These are phyloP conservation scores for Stropharia rugosoannulata DNA, from an alignment of 768 basidiomycete genomes.

Conservation along the genomic window DNA sequence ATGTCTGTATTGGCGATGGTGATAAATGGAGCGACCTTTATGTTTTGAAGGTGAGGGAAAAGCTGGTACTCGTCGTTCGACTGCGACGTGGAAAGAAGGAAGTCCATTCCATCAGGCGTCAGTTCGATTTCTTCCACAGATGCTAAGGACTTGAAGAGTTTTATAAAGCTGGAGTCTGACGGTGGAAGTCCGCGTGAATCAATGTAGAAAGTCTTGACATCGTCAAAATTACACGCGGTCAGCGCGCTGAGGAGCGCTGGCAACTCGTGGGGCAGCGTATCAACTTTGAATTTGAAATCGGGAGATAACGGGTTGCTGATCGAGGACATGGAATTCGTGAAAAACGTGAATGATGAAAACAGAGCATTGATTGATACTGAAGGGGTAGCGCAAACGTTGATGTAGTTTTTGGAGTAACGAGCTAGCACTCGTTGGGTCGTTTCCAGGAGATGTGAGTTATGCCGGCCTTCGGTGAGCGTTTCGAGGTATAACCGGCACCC, in stretches of 20 bases:
- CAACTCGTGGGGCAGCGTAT: not conserved
- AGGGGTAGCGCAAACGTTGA: not conserved
- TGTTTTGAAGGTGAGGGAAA: not conserved
- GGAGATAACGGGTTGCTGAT: not conserved
- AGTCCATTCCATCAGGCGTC: conserved; percentile 1
- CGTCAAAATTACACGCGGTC: not conserved
- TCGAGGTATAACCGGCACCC: not conserved
- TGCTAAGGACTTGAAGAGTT: not conserved
- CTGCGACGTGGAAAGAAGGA: not conserved
- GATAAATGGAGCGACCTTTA: conserved; percentile 1
- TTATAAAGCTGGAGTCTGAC: not conserved
- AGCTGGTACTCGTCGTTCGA: not conserved
- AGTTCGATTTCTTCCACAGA: conserved; percentile 1
- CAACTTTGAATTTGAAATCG: conserved; percentile 3
- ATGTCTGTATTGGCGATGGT: not conserved
- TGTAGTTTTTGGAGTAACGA: not conserved
- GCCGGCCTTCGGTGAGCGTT: not conserved
- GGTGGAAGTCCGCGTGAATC: not conserved
- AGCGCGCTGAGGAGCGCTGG: not conserved
- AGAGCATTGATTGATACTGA: not conserved
- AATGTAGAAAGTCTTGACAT: not conserved
- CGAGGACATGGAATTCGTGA: not conserved
- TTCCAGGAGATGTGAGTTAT: not conserved
- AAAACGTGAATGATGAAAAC: conserved; percentile 4
- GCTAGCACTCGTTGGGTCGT: not conserved